A percentile compares a stretch with the other conserved stretches of the same genome.
Conservation (phyloP, 495 filamentous ascomycete genomes). For the Xylona heveae region DNA sequence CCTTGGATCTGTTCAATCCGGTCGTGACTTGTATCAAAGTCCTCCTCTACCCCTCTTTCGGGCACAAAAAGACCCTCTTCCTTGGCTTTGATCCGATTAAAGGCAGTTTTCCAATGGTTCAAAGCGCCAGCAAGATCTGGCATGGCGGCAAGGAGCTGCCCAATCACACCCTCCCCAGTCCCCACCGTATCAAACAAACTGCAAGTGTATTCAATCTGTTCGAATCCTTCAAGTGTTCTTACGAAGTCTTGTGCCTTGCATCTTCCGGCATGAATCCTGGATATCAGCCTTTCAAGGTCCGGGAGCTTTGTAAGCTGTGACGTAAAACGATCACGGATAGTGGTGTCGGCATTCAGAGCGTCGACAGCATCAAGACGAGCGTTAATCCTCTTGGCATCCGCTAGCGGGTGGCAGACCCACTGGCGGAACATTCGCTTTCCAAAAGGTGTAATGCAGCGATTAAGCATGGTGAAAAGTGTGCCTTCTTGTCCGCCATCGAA, state of each 20-base stretch:
- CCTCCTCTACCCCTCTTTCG: slow-evolving; percentile 70
- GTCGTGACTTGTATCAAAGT: slow-evolving; percentile 78
- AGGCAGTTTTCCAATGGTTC: slow-evolving; percentile 76
- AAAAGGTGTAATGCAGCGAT: slow-evolving; percentile 90
- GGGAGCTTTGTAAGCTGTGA: slow-evolving; percentile 75
- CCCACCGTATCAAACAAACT: slow-evolving; percentile 48
- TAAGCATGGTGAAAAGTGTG: slow-evolving; percentile 75
- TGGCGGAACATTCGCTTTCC: slow-evolving; percentile 92
- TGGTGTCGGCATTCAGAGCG: slow-evolving; percentile 62
- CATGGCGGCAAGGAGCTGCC: slow-evolving; percentile 63
- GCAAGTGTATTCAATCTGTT: slow-evolving; percentile 88
- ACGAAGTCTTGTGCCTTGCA: slow-evolving; percentile 85
- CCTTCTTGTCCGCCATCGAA: slow-evolving; percentile 70
- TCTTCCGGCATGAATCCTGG: slow-evolving; percentile 75
- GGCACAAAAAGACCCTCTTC: slow-evolving; percentile 64
- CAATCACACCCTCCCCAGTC: slow-evolving; percentile 58
- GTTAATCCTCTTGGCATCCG: slow-evolving; percentile 71
- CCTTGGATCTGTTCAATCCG: slow-evolving; percentile 46
- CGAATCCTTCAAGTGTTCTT: slow-evolving; percentile 87
- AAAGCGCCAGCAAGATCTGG: slow-evolving; percentile 58
- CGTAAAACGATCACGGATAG: slow-evolving; percentile 61
- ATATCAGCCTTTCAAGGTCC: slow-evolving; percentile 85
- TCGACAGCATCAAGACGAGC: slow-evolving; percentile 93
- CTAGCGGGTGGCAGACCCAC: slow-evolving; percentile 93
- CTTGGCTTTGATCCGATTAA: slow-evolving; percentile 64